Base-by-base conservation (phyloP, 208 protist species). In the Trypanosoma rangeli region DNA sequence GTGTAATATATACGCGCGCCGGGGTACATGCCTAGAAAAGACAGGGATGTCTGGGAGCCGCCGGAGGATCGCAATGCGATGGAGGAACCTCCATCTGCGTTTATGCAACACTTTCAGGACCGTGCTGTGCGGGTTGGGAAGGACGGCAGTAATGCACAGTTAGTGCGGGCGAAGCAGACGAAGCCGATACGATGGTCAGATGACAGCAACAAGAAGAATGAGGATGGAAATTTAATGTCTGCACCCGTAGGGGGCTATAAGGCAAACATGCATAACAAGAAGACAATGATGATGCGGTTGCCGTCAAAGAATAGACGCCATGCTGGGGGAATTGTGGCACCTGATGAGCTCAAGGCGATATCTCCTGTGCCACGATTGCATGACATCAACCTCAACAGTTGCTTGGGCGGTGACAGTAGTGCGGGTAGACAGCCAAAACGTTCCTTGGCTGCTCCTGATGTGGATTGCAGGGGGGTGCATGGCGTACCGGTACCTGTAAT, bases 21-120 rank as follows among this genome's bases (percentile, higher is more conserved):
- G 12, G 7, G 24, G 5, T 5, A 28, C 18, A 74, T 69, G 48
- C 79, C 76, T 60, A 75, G 28, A 24, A 75, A 85, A 64, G 89
- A 95, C 46, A 79, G 66, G 9, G 89, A 84, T 68, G 83, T 92
- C 9, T 95, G 89, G 87, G 78, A 60, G 0, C 89, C 87, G 28
- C 88, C 85, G 16, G 76, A 81, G 24, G 78, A 82, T 10, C 64
- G 26, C 0, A 64, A 49, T 20, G 10, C 12, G 5, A 29, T 61
- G 33, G 42, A 62, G 49, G 54, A 24, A 20, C 49, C 48, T 31
- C 75, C 54, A 33, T 83, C 77, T 28, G 76, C 73, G 46, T 95
- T 95, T 53, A 73, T 83, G 64, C 67, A 78, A 37, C 85, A 80
- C 64, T 95, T 95, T 44, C 64, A 89, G 10, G 80, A 88, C 64